Evolutionary conservation across 306 rosid genomes (phyloP).

Genomic region (Fragaria ananassa): DNA sequence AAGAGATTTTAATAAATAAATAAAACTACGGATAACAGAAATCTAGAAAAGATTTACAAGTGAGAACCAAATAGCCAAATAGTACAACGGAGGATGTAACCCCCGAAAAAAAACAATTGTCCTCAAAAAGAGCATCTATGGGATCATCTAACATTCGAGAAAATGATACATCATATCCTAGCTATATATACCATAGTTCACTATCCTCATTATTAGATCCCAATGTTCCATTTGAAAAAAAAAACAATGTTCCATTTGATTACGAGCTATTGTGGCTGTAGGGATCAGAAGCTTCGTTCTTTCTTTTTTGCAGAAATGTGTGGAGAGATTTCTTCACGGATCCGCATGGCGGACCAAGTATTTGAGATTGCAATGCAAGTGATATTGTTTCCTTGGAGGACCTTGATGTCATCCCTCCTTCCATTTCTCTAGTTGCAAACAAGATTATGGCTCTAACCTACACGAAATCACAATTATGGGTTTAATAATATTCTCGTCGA

Average conservation of each 20-base stretch:
- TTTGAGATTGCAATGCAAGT: slow-evolving; percentile 8
- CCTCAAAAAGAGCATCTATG: not conserved
- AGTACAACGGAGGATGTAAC: not conserved
- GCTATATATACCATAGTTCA: not conserved
- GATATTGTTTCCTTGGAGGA: not conserved
- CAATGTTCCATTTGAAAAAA: no score
- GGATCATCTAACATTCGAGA: not conserved
- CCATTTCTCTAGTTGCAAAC: slow-evolving; percentile 5
- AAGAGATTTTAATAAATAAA: no score
- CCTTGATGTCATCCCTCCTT: not conserved
- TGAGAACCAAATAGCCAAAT: not conserved
- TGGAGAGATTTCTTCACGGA: slow-evolving; percentile 27
- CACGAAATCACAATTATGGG: not conserved
- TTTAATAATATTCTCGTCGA: not conserved
- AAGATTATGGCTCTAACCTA: slow-evolving; percentile 26
- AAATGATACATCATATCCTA: not conserved
- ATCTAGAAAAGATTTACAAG: not conserved
- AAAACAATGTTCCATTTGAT: no score
- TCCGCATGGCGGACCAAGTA: slow-evolving; percentile 8
- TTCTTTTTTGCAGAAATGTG: slow-evolving; percentile 29
- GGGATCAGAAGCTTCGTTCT: slow-evolving; percentile 15
- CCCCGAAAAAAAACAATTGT: not conserved
- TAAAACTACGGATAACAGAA: no score
- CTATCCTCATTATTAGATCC: not conserved
- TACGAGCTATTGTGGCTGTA: not conserved